phyloP scores from a whole-genome alignment of 2,329 filamentous ascomycete genomes.

The Metarhizium rileyi region DNA sequence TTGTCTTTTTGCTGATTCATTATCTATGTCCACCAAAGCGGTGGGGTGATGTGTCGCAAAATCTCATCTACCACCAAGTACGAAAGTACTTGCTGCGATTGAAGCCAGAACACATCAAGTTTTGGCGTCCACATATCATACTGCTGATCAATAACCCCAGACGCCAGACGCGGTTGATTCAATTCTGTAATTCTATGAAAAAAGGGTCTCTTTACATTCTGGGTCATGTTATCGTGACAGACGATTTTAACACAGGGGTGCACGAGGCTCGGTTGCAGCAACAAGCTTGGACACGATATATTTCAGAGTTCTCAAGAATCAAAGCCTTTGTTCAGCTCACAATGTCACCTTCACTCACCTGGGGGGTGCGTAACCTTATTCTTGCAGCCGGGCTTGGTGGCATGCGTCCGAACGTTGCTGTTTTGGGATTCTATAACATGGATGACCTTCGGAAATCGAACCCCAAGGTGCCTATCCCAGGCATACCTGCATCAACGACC shows the following conservation, averaged over 20 bases:
- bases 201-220: slow-evolving; percentile 80
- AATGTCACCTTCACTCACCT: slow-evolving; percentile 72
- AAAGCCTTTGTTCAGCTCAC: slow-evolving; percentile 85
- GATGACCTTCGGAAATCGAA: slow-evolving; percentile 58
- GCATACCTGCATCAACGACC: slow-evolving; percentile 28
- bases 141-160: slow-evolving; percentile 75
- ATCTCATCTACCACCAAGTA: slow-evolving; percentile 77
- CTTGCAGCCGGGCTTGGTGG: slow-evolving; percentile 73
- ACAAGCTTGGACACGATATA: slow-evolving; percentile 74
- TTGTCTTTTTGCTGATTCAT: slow-evolving; percentile 78
- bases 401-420: slow-evolving; percentile 81
- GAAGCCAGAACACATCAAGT: slow-evolving; percentile 82
- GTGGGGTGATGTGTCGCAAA: slow-evolving; percentile 86
- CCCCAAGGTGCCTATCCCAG: slow-evolving; percentile 48
- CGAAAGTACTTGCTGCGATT: slow-evolving; percentile 79
- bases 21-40: slow-evolving; percentile 77
- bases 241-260: slow-evolving; percentile 70
- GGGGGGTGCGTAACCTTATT: slow-evolving; percentile 77
- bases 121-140: slow-evolving; percentile 83
- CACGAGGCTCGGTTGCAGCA: slow-evolving; percentile 76
- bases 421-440: slow-evolving; percentile 72
- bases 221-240: slow-evolving; percentile 78
- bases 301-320: slow-evolving; percentile 70
- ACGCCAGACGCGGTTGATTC: slow-evolving; percentile 73
- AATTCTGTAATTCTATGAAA: slow-evolving; percentile 86